phyloP scores from a whole-genome alignment of 2,329 filamentous ascomycete genomes.

The Ceratocystis colombiana region DNA sequence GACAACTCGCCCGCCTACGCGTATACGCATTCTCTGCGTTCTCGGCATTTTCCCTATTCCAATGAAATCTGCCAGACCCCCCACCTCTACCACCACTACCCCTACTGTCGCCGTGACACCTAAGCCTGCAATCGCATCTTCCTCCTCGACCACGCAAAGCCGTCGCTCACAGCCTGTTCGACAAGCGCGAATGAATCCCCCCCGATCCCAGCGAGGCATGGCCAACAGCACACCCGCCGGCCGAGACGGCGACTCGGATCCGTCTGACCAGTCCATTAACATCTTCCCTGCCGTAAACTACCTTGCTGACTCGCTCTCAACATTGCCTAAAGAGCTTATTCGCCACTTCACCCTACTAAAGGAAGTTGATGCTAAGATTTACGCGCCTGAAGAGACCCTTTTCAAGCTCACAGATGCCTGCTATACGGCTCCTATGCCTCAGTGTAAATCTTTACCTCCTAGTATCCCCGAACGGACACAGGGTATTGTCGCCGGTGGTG shows the following conservation, averaged over 20 bases:
- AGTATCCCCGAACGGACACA: slow-evolving; percentile 11
- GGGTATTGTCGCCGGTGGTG: slow-evolving; percentile 18
- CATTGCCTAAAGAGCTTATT: slow-evolving; percentile 87
- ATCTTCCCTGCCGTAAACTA: slow-evolving; percentile 57
- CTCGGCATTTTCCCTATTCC: slow-evolving; percentile 10
- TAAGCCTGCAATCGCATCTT: slow-evolving; percentile 7
- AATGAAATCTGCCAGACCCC: slow-evolving; percentile 49
- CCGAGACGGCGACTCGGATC: slow-evolving; percentile 38
- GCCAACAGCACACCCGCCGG: slow-evolving; percentile 29
- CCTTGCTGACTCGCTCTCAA: slow-evolving; percentile 86
- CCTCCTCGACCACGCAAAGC: slow-evolving; percentile 34
- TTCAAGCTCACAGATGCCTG: slow-evolving; percentile 62
- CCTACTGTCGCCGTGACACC: slow-evolving; percentile 31
- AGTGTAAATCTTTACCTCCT: slow-evolving; percentile 14
- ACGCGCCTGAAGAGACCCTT: slow-evolving; percentile 73
- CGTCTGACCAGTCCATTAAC: slow-evolving; percentile 50
- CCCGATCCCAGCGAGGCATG: slow-evolving; percentile 38
- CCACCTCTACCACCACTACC: slow-evolving; percentile 32
- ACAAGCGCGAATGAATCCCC: slow-evolving; percentile 55
- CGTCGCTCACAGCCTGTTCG: slow-evolving; percentile 55
- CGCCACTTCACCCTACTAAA: slow-evolving; percentile 92
- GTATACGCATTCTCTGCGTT: not conserved
- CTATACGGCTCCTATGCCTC: slow-evolving; percentile 35
- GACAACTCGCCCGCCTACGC: not conserved
- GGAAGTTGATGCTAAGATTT: slow-evolving; percentile 95